Base-by-base conservation (phyloP, 345 rosid species). In the Dipteronia dyeriana region DNA sequence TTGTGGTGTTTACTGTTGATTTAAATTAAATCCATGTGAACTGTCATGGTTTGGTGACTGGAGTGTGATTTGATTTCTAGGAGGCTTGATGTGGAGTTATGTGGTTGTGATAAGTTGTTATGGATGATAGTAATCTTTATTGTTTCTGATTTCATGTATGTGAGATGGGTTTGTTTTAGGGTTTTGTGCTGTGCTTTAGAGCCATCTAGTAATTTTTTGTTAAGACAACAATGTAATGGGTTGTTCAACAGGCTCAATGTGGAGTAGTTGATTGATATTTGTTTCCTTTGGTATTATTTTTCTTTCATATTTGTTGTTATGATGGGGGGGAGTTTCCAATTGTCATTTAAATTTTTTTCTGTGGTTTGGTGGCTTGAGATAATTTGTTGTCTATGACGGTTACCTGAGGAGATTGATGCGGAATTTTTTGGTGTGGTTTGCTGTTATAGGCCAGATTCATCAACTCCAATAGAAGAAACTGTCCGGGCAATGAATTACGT, bases 401-500 rank as follows among this genome's bases (percentile, higher is more conserved):
- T 65, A 16, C 49, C 70, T 47, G 69, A 26, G 47, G 16, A 22
- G 25, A n/a, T 26, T 70, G 12, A 70, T 39, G 31, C 16, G 16
- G 70, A 6, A 5, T 39, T 49, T 53, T 45, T 47, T 38, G 29
- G n/a, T 80, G 31, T 80, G 47, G 34, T 59, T 10, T 84, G 20
- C 1, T 72, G 63, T 70, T 13, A 76, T 87, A 96, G 99, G 91
- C 98, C 99, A 0, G 99, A 96, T 81, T 7, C 84, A 11, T 87
- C 89, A 4, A 94, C 98, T 2, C 98, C 99, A 20, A 90, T 92
- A 39, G 99, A 96, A 80, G 99, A 96, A 87, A 96, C 99, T 0
- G 99, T 96, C 63, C 90, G 97, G 84, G 97, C 97, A 4, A 96
- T 96, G 97, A 96, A 94, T 78, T 84, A 91, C 69, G 97, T 94